Base-by-base conservation (phyloP, 1,139 yeast species). In the Saccharomyces hybrid region DNA sequence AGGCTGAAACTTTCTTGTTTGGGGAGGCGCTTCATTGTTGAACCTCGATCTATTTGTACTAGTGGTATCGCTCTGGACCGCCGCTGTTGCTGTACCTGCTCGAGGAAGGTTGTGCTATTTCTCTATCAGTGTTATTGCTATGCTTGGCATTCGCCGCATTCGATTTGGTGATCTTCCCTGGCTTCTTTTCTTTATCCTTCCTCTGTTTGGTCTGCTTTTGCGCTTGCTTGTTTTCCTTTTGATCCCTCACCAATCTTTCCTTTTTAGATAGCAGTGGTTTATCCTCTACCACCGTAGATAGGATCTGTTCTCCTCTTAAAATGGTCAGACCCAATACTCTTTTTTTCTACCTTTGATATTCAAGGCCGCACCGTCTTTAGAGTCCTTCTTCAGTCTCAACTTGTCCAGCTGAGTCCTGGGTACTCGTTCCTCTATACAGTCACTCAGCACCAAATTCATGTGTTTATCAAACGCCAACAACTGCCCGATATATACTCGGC, bases 391-490 rank as follows among this genome's bases (percentile, higher is more conserved):
- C 71, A 74, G 57, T 73, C 73, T 60, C 78, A 74, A 53, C 74
- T 78, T 51, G 66, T 68, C 28, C 83, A 79, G 47, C 47, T 67
- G 69, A 61, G 83, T 83, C 63, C 82, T 84, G 3, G 96, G 84
- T 14, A 83, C 73, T 60, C 97, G 78, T 64, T 83, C 82, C 67
- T 93, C 99, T 64, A 88, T 91, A 49, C 96, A 82, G 61, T 91
- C 96, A 14, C 88, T 79, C 47, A 93, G 74, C 14, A 93, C 97
- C 48, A 93, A 70, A 69, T 93, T 93, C 84, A 91, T 84, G 69
- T 86, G 88, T 68, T 85, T 85, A 71, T 93, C 98, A 68, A 89
- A 93, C 3, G 98, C 93, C 59, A 91, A 73, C 54, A 93, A 76
- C 58, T 85, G 84, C 1, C 99, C 99, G 9, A 84, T 76, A 61